Percentiles rank a stretch among this genome's conserved stretches.
These are phyloP conservation scores for Verticillium longisporum DNA, from an alignment of 2,329 filamentous ascomycete species.

Conservation along the genomic window DNA sequence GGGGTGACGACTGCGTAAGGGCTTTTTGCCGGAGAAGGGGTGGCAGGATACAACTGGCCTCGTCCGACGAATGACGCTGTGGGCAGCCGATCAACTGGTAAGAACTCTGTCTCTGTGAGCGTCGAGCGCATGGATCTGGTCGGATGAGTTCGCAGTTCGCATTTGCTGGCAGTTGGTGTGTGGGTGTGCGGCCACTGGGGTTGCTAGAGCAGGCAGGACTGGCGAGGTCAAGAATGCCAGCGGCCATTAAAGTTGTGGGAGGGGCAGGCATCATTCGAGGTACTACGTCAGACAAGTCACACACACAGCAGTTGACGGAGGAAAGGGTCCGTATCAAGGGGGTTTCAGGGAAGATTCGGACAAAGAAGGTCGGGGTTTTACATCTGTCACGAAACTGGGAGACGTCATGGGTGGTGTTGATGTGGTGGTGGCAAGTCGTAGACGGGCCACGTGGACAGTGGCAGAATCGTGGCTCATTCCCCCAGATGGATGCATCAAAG, in stretches of 20 bases:
- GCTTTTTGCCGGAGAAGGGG: neutral
- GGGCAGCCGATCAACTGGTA: neutral
- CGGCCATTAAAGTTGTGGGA: neutral
- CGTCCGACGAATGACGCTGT: neutral
- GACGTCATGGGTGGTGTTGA: no score
- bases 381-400: no score
- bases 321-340: no score
- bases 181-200: neutral
- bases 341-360: no score
- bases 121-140: neutral
- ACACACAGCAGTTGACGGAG: no score
- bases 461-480: no score
- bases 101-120: neutral
- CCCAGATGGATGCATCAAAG: neutral
- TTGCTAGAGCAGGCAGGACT: neutral
- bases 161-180: neutral
- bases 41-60: neutral
- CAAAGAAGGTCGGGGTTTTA: no score
- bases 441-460: no score
- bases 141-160: neutral
- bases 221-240: neutral
- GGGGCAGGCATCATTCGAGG: neutral
- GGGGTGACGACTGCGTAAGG: neutral
- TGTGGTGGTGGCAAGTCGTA: no score
- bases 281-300: no score